A percentile compares a stretch with the other conserved stretches of the same genome.
Evolutionary conservation across 2,329 filamentous ascomycete genomes (phyloP).

Genomic region (Cladosporium velox): DNA sequence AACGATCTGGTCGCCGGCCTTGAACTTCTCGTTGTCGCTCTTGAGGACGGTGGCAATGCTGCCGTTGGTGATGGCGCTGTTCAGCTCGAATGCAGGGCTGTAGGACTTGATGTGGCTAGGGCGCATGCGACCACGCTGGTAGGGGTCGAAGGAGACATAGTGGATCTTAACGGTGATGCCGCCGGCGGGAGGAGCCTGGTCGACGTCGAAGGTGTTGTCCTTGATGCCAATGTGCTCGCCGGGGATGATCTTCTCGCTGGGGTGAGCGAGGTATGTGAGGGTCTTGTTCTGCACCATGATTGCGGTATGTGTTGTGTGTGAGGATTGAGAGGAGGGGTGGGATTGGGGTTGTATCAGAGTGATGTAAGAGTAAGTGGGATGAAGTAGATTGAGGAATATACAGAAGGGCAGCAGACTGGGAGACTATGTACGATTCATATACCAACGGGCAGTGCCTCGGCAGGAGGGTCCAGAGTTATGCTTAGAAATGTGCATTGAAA

Average conservation of each 20-base stretch:
- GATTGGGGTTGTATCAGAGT: neutral
- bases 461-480: constrained; percentile 8
- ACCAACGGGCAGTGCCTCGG: constrained; percentile 7
- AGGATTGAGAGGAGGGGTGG: neutral
- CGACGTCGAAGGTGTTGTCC: constrained; percentile 66
- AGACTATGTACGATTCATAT: neutral
- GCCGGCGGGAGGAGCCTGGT: constrained; percentile 60
- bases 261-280: constrained; percentile 71
- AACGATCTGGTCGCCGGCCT: constrained; percentile 65
- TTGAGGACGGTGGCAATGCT: constrained; percentile 70
- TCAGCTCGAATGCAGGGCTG: constrained; percentile 61
- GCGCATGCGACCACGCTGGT: constrained; percentile 80
- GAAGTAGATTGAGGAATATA: neutral
- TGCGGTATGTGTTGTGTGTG: constrained; percentile 4
- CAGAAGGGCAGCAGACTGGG: neutral
- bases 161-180: constrained; percentile 70
- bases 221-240: constrained; percentile 72
- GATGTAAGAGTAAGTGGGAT: constrained; percentile 5
- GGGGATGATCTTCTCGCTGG: constrained; percentile 65
- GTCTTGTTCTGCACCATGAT: constrained; percentile 69
- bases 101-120: constrained; percentile 66
- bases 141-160: constrained; percentile 80
- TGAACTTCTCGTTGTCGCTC: constrained; percentile 64
- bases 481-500: constrained; percentile 11
- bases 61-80: constrained; percentile 64